Evolutionary conservation across 176 grass and related monocot species (phyloP), one percentile per base, ranked within the genome.

Genomic region (Typha latifolia): DNA sequence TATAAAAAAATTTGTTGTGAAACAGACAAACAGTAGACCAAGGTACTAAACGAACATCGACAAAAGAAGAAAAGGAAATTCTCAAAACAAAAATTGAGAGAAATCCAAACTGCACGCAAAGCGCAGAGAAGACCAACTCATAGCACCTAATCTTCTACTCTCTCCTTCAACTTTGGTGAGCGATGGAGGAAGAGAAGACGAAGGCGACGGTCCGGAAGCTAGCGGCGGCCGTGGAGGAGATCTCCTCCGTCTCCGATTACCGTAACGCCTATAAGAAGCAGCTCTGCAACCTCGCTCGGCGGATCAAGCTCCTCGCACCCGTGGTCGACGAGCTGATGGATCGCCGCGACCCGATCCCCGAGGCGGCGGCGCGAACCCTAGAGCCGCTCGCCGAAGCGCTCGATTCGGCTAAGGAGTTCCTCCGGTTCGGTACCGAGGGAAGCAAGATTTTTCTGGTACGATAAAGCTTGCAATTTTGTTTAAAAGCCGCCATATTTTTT

Each of bases 391-490:
- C 74, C 5, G 66, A 7, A 6, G 86, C 89, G 56, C 80, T 93
- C 5, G 82, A 76, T 12, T 32, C 0, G 64, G 86, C 83, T 67
- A 80, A 82, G 43, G 73, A 69, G 51, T 77, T 93, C 49, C 78
- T 99, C 48, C 67, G n/a, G 22, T 76, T 72, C 66, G 83, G 85
- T 34, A 78, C 61, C 78, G 81, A 89, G 5, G 83, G 78, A 14
- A 97, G 94, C 81, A 97, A 83, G 85, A 97, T 93, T 12, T 90
- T 61, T 66, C 18, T 87, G 89, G 89, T 96, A 84, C 16, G 74
- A 15, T 21, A 12, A 37, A 8, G 20, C 14, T 62, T 20, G 14
- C 6, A 3, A 31, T 32, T 61, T 64, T 61, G 24, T 32, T 56
- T 9, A 43, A 10, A 43, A 19, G 51, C 18, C 6, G 14, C 14